Base-by-base conservation (phyloP, 495 filamentous ascomycete genomes). In the Penicillium roqueforti region DNA sequence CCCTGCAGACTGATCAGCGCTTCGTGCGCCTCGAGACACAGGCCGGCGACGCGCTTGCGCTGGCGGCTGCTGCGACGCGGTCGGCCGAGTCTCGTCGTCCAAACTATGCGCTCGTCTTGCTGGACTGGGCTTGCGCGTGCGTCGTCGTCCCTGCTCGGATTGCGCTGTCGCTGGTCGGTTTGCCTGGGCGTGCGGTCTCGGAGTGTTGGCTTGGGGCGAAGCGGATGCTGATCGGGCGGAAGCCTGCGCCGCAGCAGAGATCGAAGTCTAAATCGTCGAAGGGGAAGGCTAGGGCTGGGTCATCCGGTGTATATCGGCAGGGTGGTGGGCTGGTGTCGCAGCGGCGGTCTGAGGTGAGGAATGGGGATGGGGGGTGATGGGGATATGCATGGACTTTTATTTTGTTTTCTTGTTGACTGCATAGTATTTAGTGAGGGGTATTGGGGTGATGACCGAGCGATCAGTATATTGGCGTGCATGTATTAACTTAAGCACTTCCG, bases 21-120 rank as follows among this genome's bases (percentile, higher is more conserved):
- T 78, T 97, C 32, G 75, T 78, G 22, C 79, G 82, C 22, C 70
- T 97, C 14, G 86, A 95, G 52, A 63, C 70, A 0, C 79, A 87
- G 37, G 66, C 95, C 18, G 81, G 82, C 28, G 91, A 97, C 58
- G 87, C 89, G 1, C 76, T 96, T 40, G 77, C 87, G 1, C 74
- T 97, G 13, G 87, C 90, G 11, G 89, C 88, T 2, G 85, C 84
- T 0, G 89, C 85, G 0, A 86, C 88, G 67, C 79, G 79, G 22
- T 60, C 68, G 2, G 62, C 25, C 25, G 23, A 22, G 13, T 56
- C 57, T 3, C 58, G 48, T 3, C 61, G 56, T 13, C 47, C 54
- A 16, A 57, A 62, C 6, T 60, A 69, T 25, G 43, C 65, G 4
- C 58, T 61, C 36, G 55, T 51, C 10, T 18, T 72, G 1, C 9